Evolutionary conservation across 2,329 filamentous ascomycete genomes (phyloP).

Genomic region (Chrysoporthe deuterocubensis): DNA sequence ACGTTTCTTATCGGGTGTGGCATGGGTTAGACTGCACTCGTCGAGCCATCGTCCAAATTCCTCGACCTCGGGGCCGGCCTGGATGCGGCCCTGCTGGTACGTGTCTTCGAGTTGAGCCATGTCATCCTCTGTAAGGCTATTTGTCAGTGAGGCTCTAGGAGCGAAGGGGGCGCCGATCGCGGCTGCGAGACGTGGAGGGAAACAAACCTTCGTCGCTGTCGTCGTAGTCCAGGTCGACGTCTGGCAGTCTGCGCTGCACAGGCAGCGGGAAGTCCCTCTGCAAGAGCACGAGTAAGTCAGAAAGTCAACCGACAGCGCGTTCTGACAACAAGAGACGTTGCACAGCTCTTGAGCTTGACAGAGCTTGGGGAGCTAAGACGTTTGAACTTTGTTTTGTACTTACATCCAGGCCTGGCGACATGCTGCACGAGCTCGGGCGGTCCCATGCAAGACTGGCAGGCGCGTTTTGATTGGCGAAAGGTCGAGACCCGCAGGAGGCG

Average conservation of each 20-base stretch:
- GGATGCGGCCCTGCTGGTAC: constrained; percentile 47
- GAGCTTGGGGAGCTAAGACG: constrained; percentile 8
- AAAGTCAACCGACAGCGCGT: constrained; percentile 6
- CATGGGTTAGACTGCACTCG: constrained; percentile 64
- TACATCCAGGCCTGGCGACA: constrained; percentile 27
- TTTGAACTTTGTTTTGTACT: constrained; percentile 23
- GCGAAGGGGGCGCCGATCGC: neutral
- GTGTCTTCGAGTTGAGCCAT: constrained; percentile 40
- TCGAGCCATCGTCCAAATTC: constrained; percentile 84
- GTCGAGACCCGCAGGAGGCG: constrained; percentile 20
- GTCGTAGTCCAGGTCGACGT: constrained; percentile 22
- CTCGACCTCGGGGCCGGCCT: constrained; percentile 81
- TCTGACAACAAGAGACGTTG: constrained; percentile 6
- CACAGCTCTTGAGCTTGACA: constrained; percentile 20
- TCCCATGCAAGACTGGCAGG: constrained; percentile 20
- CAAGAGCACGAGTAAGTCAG: constrained; percentile 16
- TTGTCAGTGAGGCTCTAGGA: constrained; percentile 5
- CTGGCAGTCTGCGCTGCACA: constrained; percentile 29
- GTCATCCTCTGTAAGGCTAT: constrained; percentile 30
- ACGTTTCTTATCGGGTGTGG: constrained; percentile 58
- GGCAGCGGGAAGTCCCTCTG: constrained; percentile 22
- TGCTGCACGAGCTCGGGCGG: constrained; percentile 22
- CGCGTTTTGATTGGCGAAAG: constrained; percentile 27
- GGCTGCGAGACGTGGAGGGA: constrained; percentile 1
- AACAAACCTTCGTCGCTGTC: constrained; percentile 30